These are phyloP conservation scores for Metschnikowia picachoensis DNA, from an alignment of 805 yeast species.

Conservation along the genomic window DNA sequence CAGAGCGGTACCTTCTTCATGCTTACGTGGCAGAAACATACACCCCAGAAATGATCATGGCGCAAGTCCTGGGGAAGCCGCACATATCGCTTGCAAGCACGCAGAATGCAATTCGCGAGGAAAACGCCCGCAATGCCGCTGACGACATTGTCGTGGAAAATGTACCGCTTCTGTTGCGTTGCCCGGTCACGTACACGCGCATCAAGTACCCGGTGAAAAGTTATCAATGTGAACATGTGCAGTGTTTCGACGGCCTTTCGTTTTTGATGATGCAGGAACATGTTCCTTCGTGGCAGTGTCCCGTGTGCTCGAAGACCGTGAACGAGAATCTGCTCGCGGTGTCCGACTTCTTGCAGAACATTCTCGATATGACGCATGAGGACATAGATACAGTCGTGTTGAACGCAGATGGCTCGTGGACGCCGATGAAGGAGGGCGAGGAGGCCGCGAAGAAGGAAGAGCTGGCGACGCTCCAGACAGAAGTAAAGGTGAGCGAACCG, in stretches of 20 bases:
- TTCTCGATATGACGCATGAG: conserved; percentile 49
- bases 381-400: conserved; percentile 66
- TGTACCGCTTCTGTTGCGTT: conserved; percentile 62
- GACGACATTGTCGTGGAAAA: conserved; percentile 70
- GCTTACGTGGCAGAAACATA: conserved; percentile 53
- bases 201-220: conserved; percentile 74
- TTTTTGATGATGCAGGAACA: conserved; percentile 73
- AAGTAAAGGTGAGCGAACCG: not conserved
- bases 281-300: conserved; percentile 85
- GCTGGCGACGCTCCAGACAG: not conserved
- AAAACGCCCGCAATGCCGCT: conserved; percentile 44
- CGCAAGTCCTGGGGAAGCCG: conserved; percentile 30
- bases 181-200: conserved; percentile 73
- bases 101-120: conserved; percentile 39
- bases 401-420: conserved; percentile 74
- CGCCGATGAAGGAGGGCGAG: conserved; percentile 22
- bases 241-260: conserved; percentile 81
- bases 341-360: conserved; percentile 68
- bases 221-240: conserved; percentile 69
- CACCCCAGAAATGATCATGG: conserved; percentile 22
- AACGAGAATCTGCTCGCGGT: conserved; percentile 58
- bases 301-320: conserved; percentile 62
- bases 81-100: conserved; percentile 54
- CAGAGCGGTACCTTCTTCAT: conserved; percentile 46
- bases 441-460: not conserved